Conservation (phyloP, 148 eudicot genomes). For the Heliamphora exappendiculata region DNA sequence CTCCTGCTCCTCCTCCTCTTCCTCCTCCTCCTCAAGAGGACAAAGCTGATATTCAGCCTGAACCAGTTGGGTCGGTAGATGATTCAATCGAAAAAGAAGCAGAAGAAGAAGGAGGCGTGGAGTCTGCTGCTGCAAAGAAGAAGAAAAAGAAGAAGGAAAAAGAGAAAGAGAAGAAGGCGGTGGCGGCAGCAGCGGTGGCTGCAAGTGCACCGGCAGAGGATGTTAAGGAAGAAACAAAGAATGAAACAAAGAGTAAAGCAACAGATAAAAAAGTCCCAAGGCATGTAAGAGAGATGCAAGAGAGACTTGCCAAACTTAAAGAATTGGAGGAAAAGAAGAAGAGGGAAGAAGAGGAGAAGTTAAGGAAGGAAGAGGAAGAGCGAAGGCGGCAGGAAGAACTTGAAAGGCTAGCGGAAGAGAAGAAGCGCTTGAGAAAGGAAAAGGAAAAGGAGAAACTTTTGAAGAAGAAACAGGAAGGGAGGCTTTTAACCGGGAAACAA, state of each 20-base stretch:
- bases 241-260: conserved; percentile 44
- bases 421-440: conserved; percentile 65
- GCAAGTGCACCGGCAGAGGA: conserved; percentile 32
- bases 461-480: conserved; percentile 70
- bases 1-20: conserved; percentile 25
- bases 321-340: conserved; percentile 69
- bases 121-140: conserved; percentile 62
- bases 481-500: conserved; percentile 71
- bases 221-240: conserved; percentile 41
- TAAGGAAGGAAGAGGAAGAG: conserved; percentile 88
- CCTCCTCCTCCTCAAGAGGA: conserved; percentile 26
- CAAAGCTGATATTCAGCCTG: conserved; percentile 34
- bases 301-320: conserved; percentile 63
- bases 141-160: conserved; percentile 82
- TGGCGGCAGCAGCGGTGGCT: conserved; percentile 48
- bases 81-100: conserved; percentile 46
- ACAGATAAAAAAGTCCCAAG: conserved; percentile 71
- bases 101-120: conserved; percentile 44
- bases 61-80: conserved; percentile 30
- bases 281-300: conserved; percentile 89
- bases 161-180: conserved; percentile 40
- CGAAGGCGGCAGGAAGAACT: conserved; percentile 57
- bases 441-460: conserved; percentile 73
- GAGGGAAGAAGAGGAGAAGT: conserved; percentile 80
- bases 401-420: conserved; percentile 73